A percentile compares a stretch with the other conserved stretches of the same genome.
Conservation (phyloP, 2,329 filamentous ascomycete species). For the Rhinocladiella similis region DNA sequence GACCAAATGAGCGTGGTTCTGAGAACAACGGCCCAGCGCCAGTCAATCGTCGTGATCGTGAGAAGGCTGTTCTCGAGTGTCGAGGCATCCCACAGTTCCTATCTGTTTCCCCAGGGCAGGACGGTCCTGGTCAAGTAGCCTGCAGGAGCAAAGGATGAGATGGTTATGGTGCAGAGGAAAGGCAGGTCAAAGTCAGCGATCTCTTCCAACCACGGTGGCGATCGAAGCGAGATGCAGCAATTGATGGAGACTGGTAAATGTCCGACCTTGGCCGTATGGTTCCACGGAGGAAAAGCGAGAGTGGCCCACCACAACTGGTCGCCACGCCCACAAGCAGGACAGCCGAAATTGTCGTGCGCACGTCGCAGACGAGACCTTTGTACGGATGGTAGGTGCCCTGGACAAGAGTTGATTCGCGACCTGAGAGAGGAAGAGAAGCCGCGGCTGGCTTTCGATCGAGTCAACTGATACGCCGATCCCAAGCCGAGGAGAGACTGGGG, state of each 20-base stretch:
- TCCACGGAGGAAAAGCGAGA: conserved; percentile 14
- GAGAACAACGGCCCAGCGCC: not conserved
- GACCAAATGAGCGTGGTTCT: not conserved
- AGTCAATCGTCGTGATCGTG: not conserved
- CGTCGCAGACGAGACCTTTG: conserved; percentile 4
- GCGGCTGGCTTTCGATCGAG: conserved; percentile 13
- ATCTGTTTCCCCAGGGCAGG: conserved; percentile 7
- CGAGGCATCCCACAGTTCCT: conserved; percentile 14
- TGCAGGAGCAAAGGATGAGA: conserved; percentile 6
- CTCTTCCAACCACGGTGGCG: conserved; percentile 12
- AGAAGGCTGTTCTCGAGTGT: not conserved
- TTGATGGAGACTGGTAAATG: conserved; percentile 17
- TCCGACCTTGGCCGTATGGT: conserved; percentile 19
- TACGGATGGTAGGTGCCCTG: conserved; percentile 7
- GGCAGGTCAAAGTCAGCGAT: not conserved
- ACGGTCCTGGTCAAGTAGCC: not conserved
- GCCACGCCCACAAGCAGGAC: conserved; percentile 20
- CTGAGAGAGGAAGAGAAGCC: conserved; percentile 7
- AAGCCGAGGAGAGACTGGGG: conserved; percentile 12
- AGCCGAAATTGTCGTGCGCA: conserved; percentile 21
- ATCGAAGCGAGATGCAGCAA: conserved; percentile 22
- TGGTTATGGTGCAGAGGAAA: not conserved
- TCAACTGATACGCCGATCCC: conserved; percentile 22
- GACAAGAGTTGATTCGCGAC: conserved; percentile 5
- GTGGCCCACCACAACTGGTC: conserved; percentile 18